Conservation (phyloP, 2,329 filamentous ascomycete genomes). For the Penicillium fuscoglaucum region DNA sequence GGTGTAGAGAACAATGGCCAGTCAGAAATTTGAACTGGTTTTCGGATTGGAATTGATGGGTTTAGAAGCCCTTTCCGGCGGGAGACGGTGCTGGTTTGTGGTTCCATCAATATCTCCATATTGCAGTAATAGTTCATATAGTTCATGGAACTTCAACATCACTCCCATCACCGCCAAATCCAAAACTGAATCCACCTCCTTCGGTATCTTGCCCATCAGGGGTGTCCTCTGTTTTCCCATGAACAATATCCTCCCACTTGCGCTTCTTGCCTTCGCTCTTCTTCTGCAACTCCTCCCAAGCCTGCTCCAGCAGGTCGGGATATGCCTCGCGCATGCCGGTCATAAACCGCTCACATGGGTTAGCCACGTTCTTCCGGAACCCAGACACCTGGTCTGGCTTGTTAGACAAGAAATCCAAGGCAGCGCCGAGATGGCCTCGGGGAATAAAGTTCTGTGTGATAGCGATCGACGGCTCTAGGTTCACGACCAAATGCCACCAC, state of each 20-base stretch:
- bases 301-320: constrained; percentile 67
- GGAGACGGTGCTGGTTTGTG: background rate
- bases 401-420: constrained; percentile 76
- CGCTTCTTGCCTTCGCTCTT: constrained; percentile 68
- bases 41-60: background rate
- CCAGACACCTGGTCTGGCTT: constrained; percentile 85
- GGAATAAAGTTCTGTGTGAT: constrained; percentile 97
- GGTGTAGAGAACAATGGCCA: background rate
- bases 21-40: background rate
- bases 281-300: constrained; percentile 64
- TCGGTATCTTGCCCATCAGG: constrained; percentile 26
- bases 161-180: constrained; percentile 60
- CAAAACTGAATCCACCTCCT: constrained; percentile 63
- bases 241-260: constrained; percentile 81
- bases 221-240: constrained; percentile 49
- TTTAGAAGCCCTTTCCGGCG: background rate
- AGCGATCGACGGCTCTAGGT: constrained; percentile 79
- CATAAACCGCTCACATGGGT: constrained; percentile 75
- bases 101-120: background rate
- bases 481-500: constrained; percentile 97
- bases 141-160: constrained; percentile 52
- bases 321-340: constrained; percentile 63
- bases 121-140: constrained; percentile 24
- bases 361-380: constrained; percentile 68
- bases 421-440: constrained; percentile 67